These are phyloP conservation scores for Coniophora puteana DNA, from an alignment of 1,284 basidiomycete species.

Conservation along the genomic window DNA sequence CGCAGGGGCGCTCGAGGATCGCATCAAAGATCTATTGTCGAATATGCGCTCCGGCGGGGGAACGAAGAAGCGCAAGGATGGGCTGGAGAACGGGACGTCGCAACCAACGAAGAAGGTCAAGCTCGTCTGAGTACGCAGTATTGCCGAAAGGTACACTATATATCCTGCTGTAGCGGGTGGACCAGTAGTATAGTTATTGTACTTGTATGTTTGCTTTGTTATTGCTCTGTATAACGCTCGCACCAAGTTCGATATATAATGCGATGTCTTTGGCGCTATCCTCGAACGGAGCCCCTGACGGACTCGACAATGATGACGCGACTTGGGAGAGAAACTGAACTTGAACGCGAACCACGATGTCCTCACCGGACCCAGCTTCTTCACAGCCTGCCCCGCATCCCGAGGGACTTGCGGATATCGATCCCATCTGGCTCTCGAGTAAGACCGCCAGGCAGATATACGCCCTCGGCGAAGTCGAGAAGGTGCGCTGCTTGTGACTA, in stretches of 20 bases:
- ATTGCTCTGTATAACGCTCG: constrained; percentile 20
- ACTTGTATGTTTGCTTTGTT: constrained; percentile 22
- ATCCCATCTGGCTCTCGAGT: constrained; percentile 78
- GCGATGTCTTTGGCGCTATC: no score
- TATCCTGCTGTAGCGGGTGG: no score
- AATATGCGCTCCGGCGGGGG: constrained; percentile 40
- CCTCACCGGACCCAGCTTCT: no score
- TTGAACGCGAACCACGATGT: no score
- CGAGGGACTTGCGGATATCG: constrained; percentile 37
- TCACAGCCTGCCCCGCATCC: no score
- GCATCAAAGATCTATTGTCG: constrained; percentile 49
- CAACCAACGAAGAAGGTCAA: constrained; percentile 69
- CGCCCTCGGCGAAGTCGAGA: constrained; percentile 77
- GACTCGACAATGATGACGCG: no score
- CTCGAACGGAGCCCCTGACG: no score
- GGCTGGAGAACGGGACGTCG: constrained; percentile 54
- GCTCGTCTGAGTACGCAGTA: constrained; percentile 40
- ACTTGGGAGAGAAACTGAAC: no score
- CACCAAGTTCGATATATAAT: no score
- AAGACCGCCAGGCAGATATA: constrained; percentile 78
- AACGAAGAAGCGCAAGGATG: constrained; percentile 65
- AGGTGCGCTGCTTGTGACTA: constrained; percentile 40
- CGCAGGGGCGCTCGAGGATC: constrained; percentile 45
- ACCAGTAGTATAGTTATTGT: neutral
- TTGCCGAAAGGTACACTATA: no score